Evolutionary conservation across 2,329 filamentous ascomycete species (phyloP).

Genomic region (Gremmenia infestans): DNA sequence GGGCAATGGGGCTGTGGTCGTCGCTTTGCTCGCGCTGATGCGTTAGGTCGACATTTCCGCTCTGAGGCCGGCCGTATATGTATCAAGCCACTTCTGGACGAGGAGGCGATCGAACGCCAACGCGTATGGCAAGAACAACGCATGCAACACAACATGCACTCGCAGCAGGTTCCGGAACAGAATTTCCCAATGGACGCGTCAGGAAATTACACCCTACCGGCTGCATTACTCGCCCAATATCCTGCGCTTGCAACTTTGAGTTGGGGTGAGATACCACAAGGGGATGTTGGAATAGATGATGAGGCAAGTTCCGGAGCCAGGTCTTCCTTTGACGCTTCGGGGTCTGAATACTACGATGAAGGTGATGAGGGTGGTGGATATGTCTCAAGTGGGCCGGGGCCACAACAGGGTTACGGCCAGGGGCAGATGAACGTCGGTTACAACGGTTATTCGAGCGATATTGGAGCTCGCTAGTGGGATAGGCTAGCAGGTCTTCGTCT

Average conservation of each 20-base stretch:
- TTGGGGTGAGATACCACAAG: slow-evolving; percentile 72
- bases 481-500: neutral
- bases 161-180: slow-evolving; percentile 53
- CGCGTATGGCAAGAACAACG: slow-evolving; percentile 69
- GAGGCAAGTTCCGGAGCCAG: slow-evolving; percentile 68
- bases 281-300: slow-evolving; percentile 58
- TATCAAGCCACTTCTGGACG: slow-evolving; percentile 94
- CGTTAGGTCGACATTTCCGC: slow-evolving; percentile 87
- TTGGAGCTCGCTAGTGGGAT: slow-evolving; percentile 22
- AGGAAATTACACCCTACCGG: slow-evolving; percentile 68
- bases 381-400: slow-evolving; percentile 41
- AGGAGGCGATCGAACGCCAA: slow-evolving; percentile 82
- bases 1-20: slow-evolving; percentile 90
- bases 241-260: slow-evolving; percentile 87
- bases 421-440: slow-evolving; percentile 28
- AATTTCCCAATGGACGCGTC: slow-evolving; percentile 51
- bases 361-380: slow-evolving; percentile 67
- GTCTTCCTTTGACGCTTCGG: slow-evolving; percentile 70
- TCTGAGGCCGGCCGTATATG: slow-evolving; percentile 94
- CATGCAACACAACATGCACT: slow-evolving; percentile 59
- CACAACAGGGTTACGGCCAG: slow-evolving; percentile 28
- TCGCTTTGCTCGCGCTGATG: slow-evolving; percentile 91
- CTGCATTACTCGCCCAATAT: slow-evolving; percentile 84
- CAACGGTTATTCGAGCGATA: slow-evolving; percentile 31
- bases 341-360: slow-evolving; percentile 63